Evolutionary conservation across 257 asterid genomes (phyloP), one percentile per base, ranked within the genome.

Genomic region (Scutellaria barbata): DNA sequence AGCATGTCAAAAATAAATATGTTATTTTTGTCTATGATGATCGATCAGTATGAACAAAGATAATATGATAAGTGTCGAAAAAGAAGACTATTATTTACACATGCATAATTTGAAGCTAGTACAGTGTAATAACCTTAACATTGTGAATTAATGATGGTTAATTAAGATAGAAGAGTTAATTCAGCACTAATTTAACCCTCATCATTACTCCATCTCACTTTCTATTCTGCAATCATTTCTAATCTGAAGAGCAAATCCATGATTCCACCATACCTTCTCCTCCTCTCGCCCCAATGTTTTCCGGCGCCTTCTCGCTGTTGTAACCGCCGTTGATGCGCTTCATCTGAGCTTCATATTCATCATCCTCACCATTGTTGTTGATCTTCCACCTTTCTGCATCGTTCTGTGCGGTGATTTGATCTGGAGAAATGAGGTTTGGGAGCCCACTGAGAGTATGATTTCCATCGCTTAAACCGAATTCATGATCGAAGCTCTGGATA

Each of bases 211-310:
- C 70, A 39, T 25, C 77, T 64, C 10, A 47, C 62, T 69, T 82
- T 79, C 82, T 67, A 33, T 25, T 43, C 53, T 59, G 56, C 66
- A 80, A 86, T 86, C 79, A 84, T 86, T 81, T 77, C 84, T 78
- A 79, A 25, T 88, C 91, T 72, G 89, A 86, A 74, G 86, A 87
- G 84, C 81, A 71, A 76, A 87, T 72, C 93, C 95, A 88, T 50
- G 88, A 81, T 74, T 88, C 96, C 82, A 79, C 76, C 88, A 72
- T 83, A 79, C 89, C 95, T 83, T 74, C 88, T 12, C 83, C 82
- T 12, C 83, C 82, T 68, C 83, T 75, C 40, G 5, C 5, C 35
- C 35, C 35, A 30, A 30, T 30, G 35, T 75, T 84, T 22, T 81
- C 80, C 68, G 68, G 63, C 30, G 60, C 73, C 37, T 80, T 85